Evolutionary conservation across 1,284 basidiomycete species (phyloP), one percentile per base, ranked within the genome.

Genomic region (Neolentinus lepideus): DNA sequence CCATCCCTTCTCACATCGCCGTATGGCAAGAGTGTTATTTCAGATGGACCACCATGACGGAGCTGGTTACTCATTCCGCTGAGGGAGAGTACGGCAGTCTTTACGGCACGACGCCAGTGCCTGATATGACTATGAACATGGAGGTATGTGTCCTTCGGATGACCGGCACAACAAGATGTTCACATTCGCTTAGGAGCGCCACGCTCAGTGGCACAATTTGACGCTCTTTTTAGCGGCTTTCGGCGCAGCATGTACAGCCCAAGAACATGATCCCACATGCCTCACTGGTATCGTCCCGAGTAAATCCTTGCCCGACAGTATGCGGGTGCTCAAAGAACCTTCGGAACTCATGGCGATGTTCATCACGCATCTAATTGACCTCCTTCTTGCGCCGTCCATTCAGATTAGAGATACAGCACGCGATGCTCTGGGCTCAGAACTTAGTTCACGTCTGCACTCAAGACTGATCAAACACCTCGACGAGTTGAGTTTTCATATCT

Each of bases 151-250:
- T 54, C 22, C 27, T 29, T 3, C 14, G 8, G 24, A 26, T 50
- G 6, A 22, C 9, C 47, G 47, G 21, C n/a, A 6, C 24, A 16
- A 24, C 21, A 36, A 54, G 11, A 58, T 57, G 61, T 24, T 66
- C 47, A 38, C 54, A 47, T 57, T 47, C 58, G 52, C 58, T 10
- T 62, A 91, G 85, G 90, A 93, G 19, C 80, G 85, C 59, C 81
- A 85, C 45, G 80, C 79, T 43, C 84, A 93, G 61, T 97, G 94
- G 94, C 88, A 93, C 65, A 94, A 96, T 67, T 75, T 93, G 22
- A 88, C 90, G 0, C 74, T 92, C 26, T 92, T 91, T 68, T 71
- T 96, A 45, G 84, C 90, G 16, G 82, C 90, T 1, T 81, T 90
- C 25, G 85, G 88, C 36, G 85, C 86, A 1, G 77, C 84, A 3